These are phyloP conservation scores for Acephala macrosclerotiorum DNA, from an alignment of 2,329 filamentous ascomycete genomes.

Conservation along the genomic window DNA sequence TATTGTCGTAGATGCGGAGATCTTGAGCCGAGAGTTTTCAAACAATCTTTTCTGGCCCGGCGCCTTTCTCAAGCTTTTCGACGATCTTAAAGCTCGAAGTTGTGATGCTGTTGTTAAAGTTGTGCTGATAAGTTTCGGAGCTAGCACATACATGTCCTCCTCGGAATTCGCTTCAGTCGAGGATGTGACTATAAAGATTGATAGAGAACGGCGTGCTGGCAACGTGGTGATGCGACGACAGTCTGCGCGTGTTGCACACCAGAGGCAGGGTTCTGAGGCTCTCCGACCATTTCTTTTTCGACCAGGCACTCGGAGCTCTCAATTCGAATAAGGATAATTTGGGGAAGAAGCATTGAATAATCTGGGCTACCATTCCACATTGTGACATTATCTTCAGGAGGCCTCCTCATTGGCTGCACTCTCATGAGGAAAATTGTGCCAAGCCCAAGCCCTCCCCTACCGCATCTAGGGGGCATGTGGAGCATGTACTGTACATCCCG, in stretches of 20 bases:
- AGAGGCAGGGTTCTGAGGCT: neutral
- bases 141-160: neutral
- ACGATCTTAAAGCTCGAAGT: neutral
- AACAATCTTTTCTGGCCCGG: slow-evolving; percentile 1
- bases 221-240: neutral
- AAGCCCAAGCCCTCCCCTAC: neutral
- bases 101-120: neutral
- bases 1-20: slow-evolving; percentile 24
- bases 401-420: neutral
- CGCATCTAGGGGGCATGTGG: neutral
- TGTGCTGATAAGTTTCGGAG: slow-evolving; percentile 3
- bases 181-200: slow-evolving; percentile 2
- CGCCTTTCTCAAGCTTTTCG: neutral
- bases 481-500: neutral
- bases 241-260: neutral
- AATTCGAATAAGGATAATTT: neutral
- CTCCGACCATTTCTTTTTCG: slow-evolving; percentile 1
- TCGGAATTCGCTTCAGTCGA: neutral
- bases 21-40: slow-evolving; percentile 3
- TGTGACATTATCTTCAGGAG: neutral
- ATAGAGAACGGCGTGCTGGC: neutral
- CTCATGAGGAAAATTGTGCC: no score
- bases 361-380: neutral
- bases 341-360: neutral
- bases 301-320: neutral